These are phyloP conservation scores for Chlorophyllum brunneum DNA, from an alignment of 768 basidiomycete genomes.

Conservation along the genomic window DNA sequence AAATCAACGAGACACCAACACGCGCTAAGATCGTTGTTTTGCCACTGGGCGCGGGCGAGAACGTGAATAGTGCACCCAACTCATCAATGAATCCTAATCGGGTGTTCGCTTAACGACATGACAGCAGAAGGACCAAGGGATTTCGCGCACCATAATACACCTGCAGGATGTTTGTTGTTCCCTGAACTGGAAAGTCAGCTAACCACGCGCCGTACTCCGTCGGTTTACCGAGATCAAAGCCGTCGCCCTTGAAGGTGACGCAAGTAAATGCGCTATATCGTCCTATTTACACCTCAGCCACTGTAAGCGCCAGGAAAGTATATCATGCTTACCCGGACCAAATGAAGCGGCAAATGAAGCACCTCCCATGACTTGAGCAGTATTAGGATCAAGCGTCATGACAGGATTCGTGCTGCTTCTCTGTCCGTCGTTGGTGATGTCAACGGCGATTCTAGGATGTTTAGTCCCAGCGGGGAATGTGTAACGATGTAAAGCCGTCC, in stretches of 20 bases:
- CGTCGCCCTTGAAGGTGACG: slow-evolving; percentile 56
- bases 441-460: slow-evolving; percentile 51
- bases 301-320: not conserved
- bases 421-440: slow-evolving; percentile 61
- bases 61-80: slow-evolving; percentile 51
- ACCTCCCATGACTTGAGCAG: slow-evolving; percentile 47
- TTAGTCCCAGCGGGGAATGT: slow-evolving; percentile 47
- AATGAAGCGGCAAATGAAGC: slow-evolving; percentile 52
- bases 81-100: slow-evolving; percentile 42
- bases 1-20: slow-evolving; percentile 66
- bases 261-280: slow-evolving; percentile 57
- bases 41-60: slow-evolving; percentile 36
- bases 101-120: not conserved
- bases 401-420: slow-evolving; percentile 44
- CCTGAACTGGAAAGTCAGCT: slow-evolving; percentile 42
- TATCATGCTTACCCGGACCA: slow-evolving; percentile 37
- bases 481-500: slow-evolving; percentile 57
- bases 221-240: slow-evolving; percentile 40
- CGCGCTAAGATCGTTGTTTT: slow-evolving; percentile 49
- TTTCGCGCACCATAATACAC: slow-evolving; percentile 41
- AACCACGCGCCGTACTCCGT: slow-evolving; percentile 55
- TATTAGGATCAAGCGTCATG: slow-evolving; percentile 44
- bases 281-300: slow-evolving; percentile 23
- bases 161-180: slow-evolving; percentile 42
- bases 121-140: not conserved